These are phyloP conservation scores for Cladosporium halotolerans DNA, from an alignment of 2,329 filamentous ascomycete genomes.

Conservation along the genomic window DNA sequence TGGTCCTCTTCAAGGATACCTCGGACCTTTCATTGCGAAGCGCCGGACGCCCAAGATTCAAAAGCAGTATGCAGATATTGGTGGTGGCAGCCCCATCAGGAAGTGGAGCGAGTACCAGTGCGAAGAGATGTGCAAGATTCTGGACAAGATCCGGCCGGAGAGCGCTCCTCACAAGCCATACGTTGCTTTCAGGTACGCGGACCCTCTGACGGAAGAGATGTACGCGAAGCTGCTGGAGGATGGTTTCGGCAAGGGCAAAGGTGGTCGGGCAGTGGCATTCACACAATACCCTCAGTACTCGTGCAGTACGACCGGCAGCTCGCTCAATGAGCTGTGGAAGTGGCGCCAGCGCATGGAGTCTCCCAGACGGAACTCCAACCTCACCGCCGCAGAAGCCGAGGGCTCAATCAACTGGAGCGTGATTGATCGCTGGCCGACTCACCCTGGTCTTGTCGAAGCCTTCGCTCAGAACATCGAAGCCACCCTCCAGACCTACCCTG, in stretches of 20 bases:
- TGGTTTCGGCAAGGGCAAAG: slow-evolving; percentile 81
- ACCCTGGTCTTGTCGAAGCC: slow-evolving; percentile 81
- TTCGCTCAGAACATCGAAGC: slow-evolving; percentile 89
- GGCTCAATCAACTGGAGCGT: slow-evolving; percentile 91
- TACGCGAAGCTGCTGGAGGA: slow-evolving; percentile 77
- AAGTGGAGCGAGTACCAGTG: slow-evolving; percentile 97
- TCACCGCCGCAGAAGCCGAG: slow-evolving; percentile 49
- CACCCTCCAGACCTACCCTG: slow-evolving; percentile 75
- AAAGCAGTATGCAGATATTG: slow-evolving; percentile 91
- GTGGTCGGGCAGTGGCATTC: slow-evolving; percentile 92
- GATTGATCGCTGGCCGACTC: slow-evolving; percentile 95
- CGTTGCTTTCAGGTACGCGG: slow-evolving; percentile 91
- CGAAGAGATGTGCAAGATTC: slow-evolving; percentile 91
- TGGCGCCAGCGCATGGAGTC: slow-evolving; percentile 79
- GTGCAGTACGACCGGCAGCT: slow-evolving; percentile 94
- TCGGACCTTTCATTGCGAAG: slow-evolving; percentile 79
- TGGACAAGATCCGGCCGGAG: slow-evolving; percentile 84
- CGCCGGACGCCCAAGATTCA: slow-evolving; percentile 92
- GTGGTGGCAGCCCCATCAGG: slow-evolving; percentile 93
- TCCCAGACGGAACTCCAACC: slow-evolving; percentile 21
- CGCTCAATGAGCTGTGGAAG: slow-evolving; percentile 95
- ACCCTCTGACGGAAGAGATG: slow-evolving; percentile 90
- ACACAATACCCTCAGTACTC: slow-evolving; percentile 98
- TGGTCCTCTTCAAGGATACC: slow-evolving; percentile 80
- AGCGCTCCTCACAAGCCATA: slow-evolving; percentile 97